Percentiles rank a stretch among this genome's conserved stretches.
Evolutionary conservation across 2,329 filamentous ascomycete genomes (phyloP).

Genomic region (Pseudogymnoascus verrucosus): DNA sequence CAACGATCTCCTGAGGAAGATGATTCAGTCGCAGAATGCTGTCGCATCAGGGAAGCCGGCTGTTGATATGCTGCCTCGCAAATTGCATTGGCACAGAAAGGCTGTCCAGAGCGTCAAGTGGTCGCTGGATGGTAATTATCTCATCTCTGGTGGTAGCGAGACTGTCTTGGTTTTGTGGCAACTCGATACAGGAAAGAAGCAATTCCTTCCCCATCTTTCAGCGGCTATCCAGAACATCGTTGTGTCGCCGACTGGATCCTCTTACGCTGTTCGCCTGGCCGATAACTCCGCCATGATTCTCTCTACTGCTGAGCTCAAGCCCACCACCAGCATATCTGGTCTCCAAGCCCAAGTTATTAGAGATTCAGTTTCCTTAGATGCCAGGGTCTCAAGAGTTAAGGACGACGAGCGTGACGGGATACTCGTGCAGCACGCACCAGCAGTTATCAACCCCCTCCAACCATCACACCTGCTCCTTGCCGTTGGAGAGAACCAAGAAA

Average conservation of each 20-base stretch:
- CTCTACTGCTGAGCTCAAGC: slow-evolving; percentile 81
- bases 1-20: slow-evolving; percentile 58
- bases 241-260: slow-evolving; percentile 69
- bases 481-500: slow-evolving; percentile 54
- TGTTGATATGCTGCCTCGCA: slow-evolving; percentile 43
- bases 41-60: slow-evolving; percentile 13
- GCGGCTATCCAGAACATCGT: slow-evolving; percentile 78
- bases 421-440: slow-evolving; percentile 40
- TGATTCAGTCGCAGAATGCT: slow-evolving; percentile 37
- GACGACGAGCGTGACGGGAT: slow-evolving; percentile 21
- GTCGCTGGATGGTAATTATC: slow-evolving; percentile 92
- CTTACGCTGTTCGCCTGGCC: slow-evolving; percentile 76
- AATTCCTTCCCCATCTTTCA: slow-evolving; percentile 83
- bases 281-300: slow-evolving; percentile 90
- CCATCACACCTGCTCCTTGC: slow-evolving; percentile 60
- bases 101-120: slow-evolving; percentile 80
- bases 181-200: slow-evolving; percentile 72
- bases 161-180: slow-evolving; percentile 90
- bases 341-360: slow-evolving; percentile 60
- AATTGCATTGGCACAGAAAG: slow-evolving; percentile 85
- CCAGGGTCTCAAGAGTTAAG: slow-evolving; percentile 42
- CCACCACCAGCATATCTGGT: slow-evolving; percentile 75
- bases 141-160: slow-evolving; percentile 88
- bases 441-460: slow-evolving; percentile 53
- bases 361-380: slow-evolving; percentile 42